Base-by-base conservation (phyloP, 805 yeast species). In the Deakozyma indianensis region DNA sequence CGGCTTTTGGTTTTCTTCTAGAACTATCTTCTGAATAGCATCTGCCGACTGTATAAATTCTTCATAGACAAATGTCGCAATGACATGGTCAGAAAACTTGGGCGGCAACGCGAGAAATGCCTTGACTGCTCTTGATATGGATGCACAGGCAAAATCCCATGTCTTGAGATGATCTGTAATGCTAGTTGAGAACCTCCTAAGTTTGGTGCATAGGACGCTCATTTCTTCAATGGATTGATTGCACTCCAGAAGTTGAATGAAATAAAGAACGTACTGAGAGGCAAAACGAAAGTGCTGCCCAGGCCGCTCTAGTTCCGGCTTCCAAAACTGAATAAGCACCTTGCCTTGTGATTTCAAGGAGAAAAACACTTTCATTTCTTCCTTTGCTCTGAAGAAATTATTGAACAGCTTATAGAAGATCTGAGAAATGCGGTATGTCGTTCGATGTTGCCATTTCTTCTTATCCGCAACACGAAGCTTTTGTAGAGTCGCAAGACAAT, bases 381-480 rank as follows among this genome's bases (percentile, higher is more conserved):
- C 71, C 41, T 69, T 67, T 0, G 96, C 92, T 0, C 64, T 67
- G 2, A 63, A 61, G 4, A 63, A 50, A 47, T 83, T 77, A 1
- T 68, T 60, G 35, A 75, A 68, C 2, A 77, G 80, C 1, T 77
- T 75, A 44, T 64, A 70, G 16, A 68, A 62, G 9, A 88, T 77
- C 45, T 64, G 68, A 0, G 96, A 86, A 15, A 83, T 65, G 50
- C 87, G 67, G 56, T 72, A 87, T 2, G 75, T 69, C 1, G 96
- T 94, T 45, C 83, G 73, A 57, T 92, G 97, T 45, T 87, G 94
- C 96, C 96, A 87, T 45, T 78, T 83, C 57, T 79, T 83, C 57
- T 82, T 87, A 58, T 90, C 97, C 9, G 73, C 62, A 0, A 65
- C 43, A 16, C 71, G 60, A 2, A 85, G 56, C 47, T 65, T 73